A percentile compares a stretch with the other conserved stretches of the same genome.
Conservation (phyloP, 2,329 filamentous ascomycete genomes). For the Verticillium klebahnii region DNA sequence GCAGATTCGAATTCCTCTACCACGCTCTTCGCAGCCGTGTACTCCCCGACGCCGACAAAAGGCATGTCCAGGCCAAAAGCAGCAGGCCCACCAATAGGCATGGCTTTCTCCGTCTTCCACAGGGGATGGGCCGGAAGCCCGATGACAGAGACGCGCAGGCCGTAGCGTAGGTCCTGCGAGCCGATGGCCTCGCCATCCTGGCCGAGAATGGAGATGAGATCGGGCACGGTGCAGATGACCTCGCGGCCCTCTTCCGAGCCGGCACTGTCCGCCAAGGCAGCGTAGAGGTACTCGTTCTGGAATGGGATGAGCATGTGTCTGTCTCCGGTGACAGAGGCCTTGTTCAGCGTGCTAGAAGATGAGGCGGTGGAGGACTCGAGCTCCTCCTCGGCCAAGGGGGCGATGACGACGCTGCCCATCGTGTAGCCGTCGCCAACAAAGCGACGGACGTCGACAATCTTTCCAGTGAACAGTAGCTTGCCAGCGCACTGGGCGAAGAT, state of each 20-base stretch:
- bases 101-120: constrained; percentile 36
- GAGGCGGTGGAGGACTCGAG: constrained; percentile 11
- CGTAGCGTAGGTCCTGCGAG: constrained; percentile 46
- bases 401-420: constrained; percentile 31
- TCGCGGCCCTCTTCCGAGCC: constrained; percentile 22
- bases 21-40: constrained; percentile 2
- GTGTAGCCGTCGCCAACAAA: constrained; percentile 34
- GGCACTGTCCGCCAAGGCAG: constrained; percentile 24
- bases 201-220: constrained; percentile 30
- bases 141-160: constrained; percentile 44
- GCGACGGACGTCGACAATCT: constrained; percentile 34
- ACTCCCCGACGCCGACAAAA: constrained; percentile 6
- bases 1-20: constrained; percentile 1
- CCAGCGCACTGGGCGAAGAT: constrained; percentile 22
- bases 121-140: constrained; percentile 43
- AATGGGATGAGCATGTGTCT: constrained; percentile 33
- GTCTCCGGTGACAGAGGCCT: constrained; percentile 7
- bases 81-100: constrained; percentile 28
- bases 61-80: constrained; percentile 26
- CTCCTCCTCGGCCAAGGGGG: constrained; percentile 23
- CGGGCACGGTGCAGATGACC: constrained; percentile 29
- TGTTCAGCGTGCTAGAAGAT: constrained; percentile 8
- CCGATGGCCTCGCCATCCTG: constrained; percentile 45
- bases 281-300: constrained; percentile 37
- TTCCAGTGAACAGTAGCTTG: constrained; percentile 31